These are phyloP conservation scores for Metschnikowia noctiluminum DNA, from an alignment of 805 yeast species.

Conservation along the genomic window DNA sequence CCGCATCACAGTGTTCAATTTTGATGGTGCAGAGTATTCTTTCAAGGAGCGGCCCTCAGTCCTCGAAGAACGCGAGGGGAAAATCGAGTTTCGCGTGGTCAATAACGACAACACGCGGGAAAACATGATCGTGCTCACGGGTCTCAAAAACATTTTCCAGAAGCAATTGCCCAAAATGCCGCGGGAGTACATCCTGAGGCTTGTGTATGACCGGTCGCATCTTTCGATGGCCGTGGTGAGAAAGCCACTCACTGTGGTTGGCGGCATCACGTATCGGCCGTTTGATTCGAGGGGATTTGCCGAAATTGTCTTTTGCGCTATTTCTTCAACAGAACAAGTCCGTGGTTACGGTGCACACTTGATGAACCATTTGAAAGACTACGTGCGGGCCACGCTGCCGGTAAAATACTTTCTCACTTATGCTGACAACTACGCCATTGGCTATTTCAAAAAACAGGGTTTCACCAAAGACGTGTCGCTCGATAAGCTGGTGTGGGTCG, in stretches of 20 bases:
- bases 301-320: conserved; percentile 98
- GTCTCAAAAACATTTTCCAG: conserved; percentile 92
- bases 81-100: conserved; percentile 93
- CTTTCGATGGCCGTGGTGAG: conserved; percentile 94
- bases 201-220: conserved; percentile 93
- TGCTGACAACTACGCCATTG: conserved; percentile 98
- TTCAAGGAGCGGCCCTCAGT: conserved; percentile 94
- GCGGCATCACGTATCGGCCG: conserved; percentile 96
- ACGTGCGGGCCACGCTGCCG: conserved; percentile 83
- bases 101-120: conserved; percentile 90
- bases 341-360: conserved; percentile 98
- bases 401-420: conserved; percentile 86
- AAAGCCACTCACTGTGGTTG: conserved; percentile 92
- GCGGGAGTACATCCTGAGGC: conserved; percentile 87
- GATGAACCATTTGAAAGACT: conserved; percentile 97
- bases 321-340: conserved; percentile 95
- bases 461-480: conserved; percentile 92
- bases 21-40: conserved; percentile 76
- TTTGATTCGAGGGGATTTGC: conserved; percentile 90
- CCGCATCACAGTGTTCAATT: conserved; percentile 49
- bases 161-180: conserved; percentile 99
- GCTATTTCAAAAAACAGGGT: conserved; percentile 97
- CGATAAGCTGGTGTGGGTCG: conserved; percentile 91
- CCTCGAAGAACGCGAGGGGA: conserved; percentile 87
- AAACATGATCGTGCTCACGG: conserved; percentile 87